These are phyloP conservation scores for Aureobasidium melanogenum DNA, from an alignment of 2,329 filamentous ascomycete species.

Conservation along the genomic window DNA sequence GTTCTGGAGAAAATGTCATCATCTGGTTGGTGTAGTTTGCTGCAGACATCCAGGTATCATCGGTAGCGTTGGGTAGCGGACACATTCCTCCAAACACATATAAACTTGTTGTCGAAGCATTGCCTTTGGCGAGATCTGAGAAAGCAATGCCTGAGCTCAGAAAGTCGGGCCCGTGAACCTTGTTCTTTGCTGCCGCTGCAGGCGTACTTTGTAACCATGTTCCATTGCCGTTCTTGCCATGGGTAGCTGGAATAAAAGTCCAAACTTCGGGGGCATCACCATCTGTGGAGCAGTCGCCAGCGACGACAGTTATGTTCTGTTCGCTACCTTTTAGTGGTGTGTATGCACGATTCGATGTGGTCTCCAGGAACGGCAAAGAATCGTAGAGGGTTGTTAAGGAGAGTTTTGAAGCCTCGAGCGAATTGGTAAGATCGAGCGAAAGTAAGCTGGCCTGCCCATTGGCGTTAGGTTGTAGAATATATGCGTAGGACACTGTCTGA, in stretches of 20 bases:
- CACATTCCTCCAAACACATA: constrained; percentile 93
- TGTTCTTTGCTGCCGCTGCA: constrained; percentile 17
- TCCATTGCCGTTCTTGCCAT: constrained; percentile 39
- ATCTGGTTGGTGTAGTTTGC: constrained; percentile 76
- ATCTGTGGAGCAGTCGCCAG: constrained; percentile 59
- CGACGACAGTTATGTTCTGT: constrained; percentile 64
- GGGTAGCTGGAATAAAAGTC: constrained; percentile 49
- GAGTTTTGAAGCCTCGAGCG: constrained; percentile 39
- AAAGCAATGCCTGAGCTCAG: constrained; percentile 58
- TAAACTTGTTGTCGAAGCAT: constrained; percentile 46
- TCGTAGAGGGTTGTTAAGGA: constrained; percentile 42
- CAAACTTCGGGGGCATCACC: constrained; percentile 52
- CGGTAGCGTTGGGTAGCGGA: constrained; percentile 39
- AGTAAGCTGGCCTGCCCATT: constrained; percentile 47
- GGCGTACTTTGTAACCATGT: constrained; percentile 45
- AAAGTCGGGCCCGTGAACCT: constrained; percentile 43
- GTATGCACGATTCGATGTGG: constrained; percentile 48
- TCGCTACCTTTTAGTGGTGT: constrained; percentile 57
- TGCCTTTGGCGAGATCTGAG: constrained; percentile 49
- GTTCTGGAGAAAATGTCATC: constrained; percentile 53
- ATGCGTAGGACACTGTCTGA: constrained; percentile 44
- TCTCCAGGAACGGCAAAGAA: constrained; percentile 54
- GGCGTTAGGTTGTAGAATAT: constrained; percentile 57
- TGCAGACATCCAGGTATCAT: constrained; percentile 52
- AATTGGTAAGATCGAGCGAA: constrained; percentile 56